Evolutionary conservation across 169 alveolate genomes (phyloP).

Genomic region (Theileria luwenshuni): DNA sequence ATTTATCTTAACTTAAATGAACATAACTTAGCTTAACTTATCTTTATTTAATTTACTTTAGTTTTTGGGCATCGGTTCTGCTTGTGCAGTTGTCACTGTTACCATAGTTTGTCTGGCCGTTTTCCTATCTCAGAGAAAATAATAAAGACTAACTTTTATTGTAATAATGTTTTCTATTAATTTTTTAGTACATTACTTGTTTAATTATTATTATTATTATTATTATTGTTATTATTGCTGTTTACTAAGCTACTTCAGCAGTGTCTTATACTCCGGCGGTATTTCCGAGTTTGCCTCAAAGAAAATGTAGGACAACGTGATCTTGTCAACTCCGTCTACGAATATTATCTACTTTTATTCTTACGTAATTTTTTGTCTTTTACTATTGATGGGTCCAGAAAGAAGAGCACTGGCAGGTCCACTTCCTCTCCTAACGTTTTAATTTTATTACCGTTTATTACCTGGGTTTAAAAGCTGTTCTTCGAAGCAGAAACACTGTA

Average conservation of each 20-base stretch:
- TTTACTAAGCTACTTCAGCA: conserved; percentile 50
- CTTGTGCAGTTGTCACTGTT: too few species aligned
- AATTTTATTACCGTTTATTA: neutral
- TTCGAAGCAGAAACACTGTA: conserved; percentile 94
- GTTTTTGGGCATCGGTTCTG: too few species aligned
- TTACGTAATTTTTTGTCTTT: conserved; percentile 82
- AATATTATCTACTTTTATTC: neutral
- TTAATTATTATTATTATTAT: too few species aligned
- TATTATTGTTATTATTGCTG: too few species aligned
- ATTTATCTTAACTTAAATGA: too few species aligned
- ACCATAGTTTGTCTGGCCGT: too few species aligned
- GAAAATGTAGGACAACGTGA: conserved; percentile 90
- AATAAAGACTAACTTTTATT: too few species aligned
- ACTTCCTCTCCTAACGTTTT: conserved; percentile 84
- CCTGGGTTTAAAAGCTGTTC: conserved; percentile 92
- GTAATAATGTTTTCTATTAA: too few species aligned
- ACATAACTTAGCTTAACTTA: too few species aligned
- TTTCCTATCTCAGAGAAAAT: too few species aligned
- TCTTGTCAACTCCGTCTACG: conserved; percentile 77
- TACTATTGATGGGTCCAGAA: conserved; percentile 89
- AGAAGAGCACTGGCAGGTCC: conserved; percentile 92
- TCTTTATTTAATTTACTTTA: too few species aligned
- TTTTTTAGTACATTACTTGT: too few species aligned
- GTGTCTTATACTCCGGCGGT: conserved; percentile 80
- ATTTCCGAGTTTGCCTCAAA: conserved; percentile 88